Base-by-base conservation (phyloP, 1,284 basidiomycete species). In the Takashimella tepidaria region DNA sequence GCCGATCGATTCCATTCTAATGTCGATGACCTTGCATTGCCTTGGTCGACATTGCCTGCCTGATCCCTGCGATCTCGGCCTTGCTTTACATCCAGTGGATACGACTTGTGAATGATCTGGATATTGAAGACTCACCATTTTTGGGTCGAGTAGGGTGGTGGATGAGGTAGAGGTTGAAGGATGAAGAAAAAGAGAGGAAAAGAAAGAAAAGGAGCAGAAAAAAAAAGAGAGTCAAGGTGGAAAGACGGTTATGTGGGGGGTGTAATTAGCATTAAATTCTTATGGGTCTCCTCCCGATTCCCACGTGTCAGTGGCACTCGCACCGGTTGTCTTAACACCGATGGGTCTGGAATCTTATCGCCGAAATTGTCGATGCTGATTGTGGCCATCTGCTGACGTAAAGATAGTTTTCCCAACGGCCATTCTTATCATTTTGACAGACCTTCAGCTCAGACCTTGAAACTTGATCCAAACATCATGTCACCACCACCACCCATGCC, bases 81-180 rank as follows among this genome's bases (percentile, higher is more conserved):
- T 11, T 19, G 37, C 37, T 11, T 40, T 19, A 19, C 37, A 40
- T 40, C 37, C 11, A 40, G 37, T 40, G 11, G 11, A 19, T 40
- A 11, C 37, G 37, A 40, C 11, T 40, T 40, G n/a, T n/a, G n/a
- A n/a, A n/a, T n/a, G n/a, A n/a, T n/a, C n/a, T n/a, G n/a, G n/a
- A n/a, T n/a, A n/a, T 5, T 43, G 41, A 23, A 20, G 31, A 31
- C 48, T 16, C 20, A 49, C 37, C 37, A 42, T 42, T 42, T 49
- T 49, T 49, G 37, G 26, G 48, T 37, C 21, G 19, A 26, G 25
- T 37, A 16, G 48, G 11, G 23, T 31, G 25, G 26, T 6, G 26
- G 47, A 26, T 40, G 47, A 40, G 19, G 44, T 42, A 49, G 42
- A 50, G 54, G 60, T 72, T 66, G 67, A 69, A 45, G 68, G 62